Percentiles rank a stretch among this genome's conserved stretches.
Evolutionary conservation across 192 early-diverging fungal genomes (phyloP).

Genomic region (Rhizophagus sp.): DNA sequence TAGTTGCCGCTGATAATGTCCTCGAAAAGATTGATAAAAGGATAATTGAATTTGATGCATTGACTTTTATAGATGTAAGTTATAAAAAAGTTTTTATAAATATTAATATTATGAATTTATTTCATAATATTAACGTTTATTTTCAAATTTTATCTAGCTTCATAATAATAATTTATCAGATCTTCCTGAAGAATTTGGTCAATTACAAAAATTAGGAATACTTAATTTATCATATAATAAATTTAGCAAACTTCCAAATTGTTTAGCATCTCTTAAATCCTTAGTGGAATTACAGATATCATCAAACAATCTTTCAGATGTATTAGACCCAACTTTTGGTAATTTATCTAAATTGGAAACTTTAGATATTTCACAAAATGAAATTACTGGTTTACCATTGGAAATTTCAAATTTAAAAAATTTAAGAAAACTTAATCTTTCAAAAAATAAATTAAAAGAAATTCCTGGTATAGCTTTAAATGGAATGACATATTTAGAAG

Average conservation of each 20-base stretch:
- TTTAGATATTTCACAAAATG: constrained; percentile 45
- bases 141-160: constrained; percentile 36
- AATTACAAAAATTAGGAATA: constrained; percentile 36
- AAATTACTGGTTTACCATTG: constrained; percentile 39
- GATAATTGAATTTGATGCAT: constrained; percentile 52
- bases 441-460: constrained; percentile 44
- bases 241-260: constrained; percentile 42
- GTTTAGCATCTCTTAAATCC: constrained; percentile 35
- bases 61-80: constrained; percentile 53
- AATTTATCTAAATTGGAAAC: constrained; percentile 37
- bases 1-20: constrained; percentile 54
- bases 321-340: constrained; percentile 36
- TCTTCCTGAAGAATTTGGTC: constrained; percentile 42
- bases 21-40: constrained; percentile 47
- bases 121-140: neutral
- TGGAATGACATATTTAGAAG: constrained; percentile 45
- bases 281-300: constrained; percentile 40
- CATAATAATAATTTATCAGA: constrained; percentile 46
- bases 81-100: neutral
- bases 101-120: neutral
- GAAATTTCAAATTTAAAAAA: constrained; percentile 39
- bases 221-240: constrained; percentile 49
- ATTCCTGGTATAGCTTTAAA: constrained; percentile 39
- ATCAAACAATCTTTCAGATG: constrained; percentile 42
- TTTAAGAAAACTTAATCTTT: constrained; percentile 41